These are phyloP conservation scores for Boletus rex-veris DNA, from an alignment of 768 basidiomycete genomes.

Conservation along the genomic window DNA sequence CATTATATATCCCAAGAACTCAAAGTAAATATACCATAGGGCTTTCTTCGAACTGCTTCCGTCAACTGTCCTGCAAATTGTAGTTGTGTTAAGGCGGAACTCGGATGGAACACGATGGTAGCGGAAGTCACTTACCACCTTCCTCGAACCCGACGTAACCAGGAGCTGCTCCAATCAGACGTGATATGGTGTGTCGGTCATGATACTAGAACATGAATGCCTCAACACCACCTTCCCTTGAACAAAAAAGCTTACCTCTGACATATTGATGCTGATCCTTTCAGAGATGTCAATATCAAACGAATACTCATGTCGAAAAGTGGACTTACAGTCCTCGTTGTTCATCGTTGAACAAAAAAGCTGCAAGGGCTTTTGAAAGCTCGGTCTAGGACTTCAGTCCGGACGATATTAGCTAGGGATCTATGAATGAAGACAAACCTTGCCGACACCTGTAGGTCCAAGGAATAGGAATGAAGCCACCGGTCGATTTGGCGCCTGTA, in stretches of 20 bases:
- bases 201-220: constrained; percentile 55
- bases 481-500: constrained; percentile 85
- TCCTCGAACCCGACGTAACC: constrained; percentile 83
- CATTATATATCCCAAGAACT: not conserved
- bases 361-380: constrained; percentile 82
- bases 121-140: constrained; percentile 46
- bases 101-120: not conserved
- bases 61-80: constrained; percentile 49
- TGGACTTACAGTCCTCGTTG: constrained; percentile 70
- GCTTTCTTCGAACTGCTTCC: constrained; percentile 60
- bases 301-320: not conserved
- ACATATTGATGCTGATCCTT: constrained; percentile 92
- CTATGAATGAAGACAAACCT: constrained; percentile 38
- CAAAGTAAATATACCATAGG: constrained; percentile 41
- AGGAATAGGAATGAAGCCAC: constrained; percentile 92
- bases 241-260: constrained; percentile 46
- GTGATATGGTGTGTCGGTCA: constrained; percentile 86
- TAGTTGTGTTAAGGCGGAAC: not conserved
- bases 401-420: not conserved
- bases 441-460: constrained; percentile 86
- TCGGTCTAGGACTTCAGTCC: constrained; percentile 52
- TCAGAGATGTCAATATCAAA: not conserved
- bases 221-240: not conserved
- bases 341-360: constrained; percentile 88
- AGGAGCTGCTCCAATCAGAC: constrained; percentile 88